Evolutionary conservation across 495 filamentous ascomycete genomes (phyloP).

Genomic region (Staphylotrichum tortipilum): DNA sequence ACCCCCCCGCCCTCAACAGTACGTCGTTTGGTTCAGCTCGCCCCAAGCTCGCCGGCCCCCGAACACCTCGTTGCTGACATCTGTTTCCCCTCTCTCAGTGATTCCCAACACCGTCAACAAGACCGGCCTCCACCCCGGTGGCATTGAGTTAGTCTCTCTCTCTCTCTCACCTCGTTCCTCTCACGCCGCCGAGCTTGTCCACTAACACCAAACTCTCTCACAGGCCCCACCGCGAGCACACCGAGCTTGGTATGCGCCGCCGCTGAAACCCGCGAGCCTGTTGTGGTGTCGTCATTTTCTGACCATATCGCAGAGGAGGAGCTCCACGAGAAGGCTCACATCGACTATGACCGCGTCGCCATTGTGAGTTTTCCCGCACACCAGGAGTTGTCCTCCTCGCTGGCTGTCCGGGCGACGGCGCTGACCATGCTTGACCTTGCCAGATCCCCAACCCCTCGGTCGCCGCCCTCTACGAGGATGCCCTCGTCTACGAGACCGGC

Average conservation of each 20-base stretch:
- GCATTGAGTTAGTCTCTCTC: constrained; percentile 72
- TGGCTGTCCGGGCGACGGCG: background rate
- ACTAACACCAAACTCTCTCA: constrained; percentile 2
- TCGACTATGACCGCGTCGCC: constrained; percentile 97
- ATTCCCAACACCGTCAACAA: constrained; percentile 69
- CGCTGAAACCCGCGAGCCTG: background rate
- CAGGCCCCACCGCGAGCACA: constrained; percentile 80
- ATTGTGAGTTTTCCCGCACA: no score
- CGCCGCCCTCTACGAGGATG: constrained; percentile 96
- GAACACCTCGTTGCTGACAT: background rate
- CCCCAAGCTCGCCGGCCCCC: background rate
- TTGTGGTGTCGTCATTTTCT: constrained; percentile 4
- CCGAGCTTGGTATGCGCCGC: constrained; percentile 58
- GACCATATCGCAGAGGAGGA: constrained; percentile 61
- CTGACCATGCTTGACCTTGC: constrained; percentile 3
- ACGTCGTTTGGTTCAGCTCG: constrained; percentile 14
- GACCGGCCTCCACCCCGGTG: constrained; percentile 77
- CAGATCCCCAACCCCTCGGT: constrained; percentile 86
- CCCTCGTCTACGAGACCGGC: constrained; percentile 94
- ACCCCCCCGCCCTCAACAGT: constrained; percentile 34
- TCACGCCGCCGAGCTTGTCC: constrained; percentile 3
- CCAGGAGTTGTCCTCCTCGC: no score
- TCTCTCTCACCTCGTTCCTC: constrained; percentile 9
- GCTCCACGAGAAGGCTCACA: constrained; percentile 95
- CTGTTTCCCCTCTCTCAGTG: constrained; percentile 47